Base-by-base conservation (phyloP, 495 filamentous ascomycete species). In the Podospora australis region DNA sequence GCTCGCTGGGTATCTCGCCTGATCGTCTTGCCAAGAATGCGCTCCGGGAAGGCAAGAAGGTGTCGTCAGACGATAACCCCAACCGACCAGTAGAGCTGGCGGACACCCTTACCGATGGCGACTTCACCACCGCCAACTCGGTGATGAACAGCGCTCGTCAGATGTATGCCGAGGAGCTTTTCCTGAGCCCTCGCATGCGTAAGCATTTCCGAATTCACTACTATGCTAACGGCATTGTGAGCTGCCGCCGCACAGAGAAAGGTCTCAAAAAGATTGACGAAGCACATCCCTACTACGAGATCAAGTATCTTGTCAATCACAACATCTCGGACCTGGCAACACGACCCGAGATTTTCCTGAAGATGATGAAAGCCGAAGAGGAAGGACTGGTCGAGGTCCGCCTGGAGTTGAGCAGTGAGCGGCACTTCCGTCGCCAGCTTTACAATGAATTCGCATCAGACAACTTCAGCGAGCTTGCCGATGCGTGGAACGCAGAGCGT, bases 311-410 rank as follows among this genome's bases (percentile, higher is more conserved):
- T 14, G 78, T 87, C 29, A 87, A 92, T 55, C 89, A 95, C 60
- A 84, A 82, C 38, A 78, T 96, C 44, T 71, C 70, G 26, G 84
- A 92, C 50, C 80, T 97, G 52, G 86, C 88, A 6, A 78, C 76
- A 17, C 81, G 83, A 14, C 92, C 92, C 8, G 91, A 95, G 54
- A 75, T 94, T 39, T 97, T 87, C 58, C 69, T 98, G 13, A 85
- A 87, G 62, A 98, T 98, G 92, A 80, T 97, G 59, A 92, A 88
- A 62, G 92, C 92, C 3, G 92, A 98, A 66, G 83, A 88, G 55
- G 92, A 97, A 59, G 89, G 90, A 3, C 67, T 97, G 2, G 76
- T 97, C 17, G 88, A 96, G 39, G 84, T 98, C 17, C 78, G 77
- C 45, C 75, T 96, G 21, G 75, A 79, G 13, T 73, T 96, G 44